Percentiles rank a stretch among this genome's conserved stretches.
These are phyloP conservation scores for Davidsoniella australis DNA, from an alignment of 2,329 filamentous ascomycete genomes.

Conservation along the genomic window DNA sequence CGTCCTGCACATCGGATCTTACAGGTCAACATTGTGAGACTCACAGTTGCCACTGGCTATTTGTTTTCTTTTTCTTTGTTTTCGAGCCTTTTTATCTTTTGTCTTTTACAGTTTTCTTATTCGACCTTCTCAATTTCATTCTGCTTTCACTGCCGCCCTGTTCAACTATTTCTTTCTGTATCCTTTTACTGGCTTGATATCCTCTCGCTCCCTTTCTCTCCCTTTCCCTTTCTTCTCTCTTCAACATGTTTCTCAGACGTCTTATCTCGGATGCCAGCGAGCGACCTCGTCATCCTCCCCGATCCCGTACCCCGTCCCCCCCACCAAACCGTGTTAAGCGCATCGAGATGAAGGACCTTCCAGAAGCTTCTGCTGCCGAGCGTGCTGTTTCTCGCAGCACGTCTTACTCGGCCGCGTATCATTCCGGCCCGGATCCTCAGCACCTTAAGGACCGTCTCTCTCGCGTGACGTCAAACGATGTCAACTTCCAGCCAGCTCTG, in stretches of 20 bases:
- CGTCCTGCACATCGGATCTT: neutral
- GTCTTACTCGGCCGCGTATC: slow-evolving; percentile 6
- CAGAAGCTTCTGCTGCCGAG: slow-evolving; percentile 8
- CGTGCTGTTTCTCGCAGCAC: slow-evolving; percentile 4
- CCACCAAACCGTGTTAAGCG: slow-evolving; percentile 10
- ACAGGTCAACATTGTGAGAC: too few relatives aligned
- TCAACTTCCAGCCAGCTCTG: slow-evolving; percentile 9
- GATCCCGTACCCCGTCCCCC: slow-evolving; percentile 10
- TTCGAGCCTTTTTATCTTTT: neutral
- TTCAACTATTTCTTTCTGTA: neutral
- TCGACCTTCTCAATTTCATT: neutral
- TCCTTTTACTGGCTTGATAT: neutral
- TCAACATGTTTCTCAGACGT: slow-evolving; percentile 10
- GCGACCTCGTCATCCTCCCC: slow-evolving; percentile 10
- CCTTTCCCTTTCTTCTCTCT: neutral
- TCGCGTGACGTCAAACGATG: slow-evolving; percentile 5
- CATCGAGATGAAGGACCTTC: slow-evolving; percentile 12
- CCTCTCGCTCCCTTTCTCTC: neutral
- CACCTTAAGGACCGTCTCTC: slow-evolving; percentile 9
- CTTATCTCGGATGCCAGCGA: slow-evolving; percentile 7
- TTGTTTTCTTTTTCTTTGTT: neutral
- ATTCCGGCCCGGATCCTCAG: slow-evolving; percentile 6
- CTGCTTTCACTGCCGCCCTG: neutral
- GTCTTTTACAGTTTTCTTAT: neutral
- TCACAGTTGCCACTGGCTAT: neutral